Base-by-base conservation (phyloP, 2,329 filamentous ascomycete genomes). In the Coleophoma crateriformis region DNA sequence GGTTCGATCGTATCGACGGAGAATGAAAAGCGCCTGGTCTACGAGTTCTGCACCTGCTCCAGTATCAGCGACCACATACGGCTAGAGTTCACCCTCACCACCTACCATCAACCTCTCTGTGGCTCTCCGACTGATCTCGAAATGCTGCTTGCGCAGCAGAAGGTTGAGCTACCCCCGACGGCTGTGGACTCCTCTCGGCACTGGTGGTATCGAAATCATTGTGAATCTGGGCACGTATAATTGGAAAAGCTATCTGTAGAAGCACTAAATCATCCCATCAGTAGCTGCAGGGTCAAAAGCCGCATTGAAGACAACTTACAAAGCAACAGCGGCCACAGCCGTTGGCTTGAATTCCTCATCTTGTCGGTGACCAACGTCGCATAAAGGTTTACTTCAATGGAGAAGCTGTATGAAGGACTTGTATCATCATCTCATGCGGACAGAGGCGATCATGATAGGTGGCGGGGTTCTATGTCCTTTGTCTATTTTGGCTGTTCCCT, bases 11-110 rank as follows among this genome's bases (percentile, higher is more conserved):
- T 64, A 60, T 49, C 53, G 54, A 22, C 58, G 63, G 33, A 70
- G 61, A 47, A 64, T 60, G 20, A 54, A 47, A 11, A 69, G 58
- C n/a, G 67, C 66, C 55, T 67, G 64, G 4, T 64, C 56, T 12
- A 70, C 63, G 38, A 67, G 53, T 47, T 65, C 62, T 27, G 57
- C 52, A 15, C 61, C 64, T 66, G 50, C 8, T 17, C n/a, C 19
- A 12, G 14, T 19, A 34, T 64, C 49, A 64, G 60, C 46, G 27
- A 10, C 8, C 8, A 27, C 27, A 27, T 7, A 27, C 27, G 8
- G 3, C 5, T 27, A 27, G 19, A 19, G 27, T 27, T 27, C 6
- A 27, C 27, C 27, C 6, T 4, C 27, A 27, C 8, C 8, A 27
- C 55, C 53, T 48, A 64, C 62, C 61, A 52, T 59, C 58, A 40